Base-by-base conservation (phyloP, 345 rosid genomes). In the Aquilaria yunnanensis region DNA sequence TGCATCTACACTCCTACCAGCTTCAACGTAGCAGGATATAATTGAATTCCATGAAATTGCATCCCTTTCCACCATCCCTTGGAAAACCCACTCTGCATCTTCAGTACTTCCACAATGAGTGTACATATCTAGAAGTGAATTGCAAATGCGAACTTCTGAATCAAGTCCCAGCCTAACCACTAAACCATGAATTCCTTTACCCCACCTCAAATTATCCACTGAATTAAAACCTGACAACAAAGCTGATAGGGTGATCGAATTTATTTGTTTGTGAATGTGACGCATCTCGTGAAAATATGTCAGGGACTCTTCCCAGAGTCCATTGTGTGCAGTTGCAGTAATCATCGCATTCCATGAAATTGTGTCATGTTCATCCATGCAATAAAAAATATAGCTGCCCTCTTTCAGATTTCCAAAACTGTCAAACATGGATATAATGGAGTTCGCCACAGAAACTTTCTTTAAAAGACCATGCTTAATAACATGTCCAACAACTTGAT, bases 331-430 rank as follows among this genome's bases (percentile, higher is more conserved):
- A 70, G 82, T 62, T 32, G 80, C 89, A 29, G 87, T 74, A 58
- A 79, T 75, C 53, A 87, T 78, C 2, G 96, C 80, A 72, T 92
- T 89, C 97, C 97, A 92, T 2, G 96, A 82, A 57, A 92, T 89
- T 1, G 80, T 81, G 67, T 92, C 96, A 60, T 70, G 77, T 31
- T 84, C 88, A 46, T 59, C 62, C 82, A 85, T 84, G 58, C 67
- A 80, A 54, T 67, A 62, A 69, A 89, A 92, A 62, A 87, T 54
- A 72, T 63, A 29, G 37, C 32, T 32, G 56, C 91, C 96, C 68
- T 80, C 77, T 66, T 75, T 56, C 31, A 78, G 68, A 37, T 71
- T 49, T 61, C 96, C 75, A 3, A 72, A 65, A 72, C 74, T 73
- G 64, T 85, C 91, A 77, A 92, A 85, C 93, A 87, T 85, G 0